These are phyloP conservation scores for Voacanga thouarsii DNA, from an alignment of 257 asterid species.

Conservation along the genomic window DNA sequence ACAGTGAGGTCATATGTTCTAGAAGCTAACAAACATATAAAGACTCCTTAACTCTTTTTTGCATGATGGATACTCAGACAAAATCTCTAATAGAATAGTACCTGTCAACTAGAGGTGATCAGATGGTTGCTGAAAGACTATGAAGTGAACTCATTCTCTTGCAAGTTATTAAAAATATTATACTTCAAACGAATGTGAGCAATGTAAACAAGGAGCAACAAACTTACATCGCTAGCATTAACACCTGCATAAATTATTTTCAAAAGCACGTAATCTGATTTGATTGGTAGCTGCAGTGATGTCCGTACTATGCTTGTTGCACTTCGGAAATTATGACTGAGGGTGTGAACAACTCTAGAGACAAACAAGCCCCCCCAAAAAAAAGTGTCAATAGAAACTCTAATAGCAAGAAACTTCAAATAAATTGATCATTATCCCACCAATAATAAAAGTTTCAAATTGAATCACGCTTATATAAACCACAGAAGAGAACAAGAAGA, in stretches of 20 bases:
- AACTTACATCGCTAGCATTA: slow-evolving; percentile 96
- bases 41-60: not conserved
- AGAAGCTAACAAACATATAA: not conserved
- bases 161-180: not conserved
- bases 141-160: not conserved
- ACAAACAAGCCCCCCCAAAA: slow-evolving; percentile 25
- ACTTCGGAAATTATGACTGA: slow-evolving; percentile 77
- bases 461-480: not conserved
- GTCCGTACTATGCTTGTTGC: slow-evolving; percentile 65
- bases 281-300: slow-evolving; percentile 63
- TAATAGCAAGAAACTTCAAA: slow-evolving; percentile 2
- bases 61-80: not conserved
- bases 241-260: slow-evolving; percentile 96
- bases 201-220: slow-evolving; percentile 16
- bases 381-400: slow-evolving; percentile 22
- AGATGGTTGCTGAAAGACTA: not conserved
- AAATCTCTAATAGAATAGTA: not conserved
- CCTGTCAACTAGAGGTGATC: not conserved
- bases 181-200: not conserved
- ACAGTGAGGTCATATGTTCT: not conserved
- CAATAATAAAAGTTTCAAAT: not conserved
- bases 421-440: not conserved
- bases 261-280: slow-evolving; percentile 76
- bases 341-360: slow-evolving; percentile 77
- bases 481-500: not conserved